Base-by-base conservation (phyloP, 2,329 filamentous ascomycete species). In the Sporothrix humicola region DNA sequence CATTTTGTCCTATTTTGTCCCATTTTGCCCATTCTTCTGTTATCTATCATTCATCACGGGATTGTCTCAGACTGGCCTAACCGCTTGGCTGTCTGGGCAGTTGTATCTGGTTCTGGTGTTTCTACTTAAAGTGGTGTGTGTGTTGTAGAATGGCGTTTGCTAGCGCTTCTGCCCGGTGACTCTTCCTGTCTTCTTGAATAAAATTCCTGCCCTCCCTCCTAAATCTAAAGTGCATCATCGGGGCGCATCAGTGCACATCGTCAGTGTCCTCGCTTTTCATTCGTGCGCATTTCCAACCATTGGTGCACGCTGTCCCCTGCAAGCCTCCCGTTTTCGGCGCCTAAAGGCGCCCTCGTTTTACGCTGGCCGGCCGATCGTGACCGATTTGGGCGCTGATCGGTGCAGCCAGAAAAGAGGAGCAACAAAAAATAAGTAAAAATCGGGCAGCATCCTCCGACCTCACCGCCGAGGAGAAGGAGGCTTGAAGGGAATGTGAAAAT, bases 201-300 rank as follows among this genome's bases (percentile, higher is more conserved):
- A 37, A 5, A 37, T 37, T 37, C 7, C 31, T 37, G 31, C 4
- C 31, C 31, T 37, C 31, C 31, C 31, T 37, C 23, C 23, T 26
- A 26, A 26, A 26, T 26, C 31, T 37, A 37, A 5, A 37, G 31
- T 37, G 7, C 31, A 37, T 37, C 31, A 37, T 37, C 31, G 7
- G 31, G 2, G 31, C 4, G 31, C 31, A 37, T 37, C 31, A 15
- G 26, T 52, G 56, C 20, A 44, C 42, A 26, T 66, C 42, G 20
- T 26, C 37, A 31, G n/a, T 5, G 17, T 65, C 20, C 20, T 48
- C 20, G 2, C 10, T 26, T 48, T 48, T 66, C 12, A 66, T 48
- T 66, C 42, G 61, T 48, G 61, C 61, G 61, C 61, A 66, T 66
- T 66, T 66, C n/a, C 48, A n/a, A n/a, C n/a, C n/a, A n/a, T n/a